Evolutionary conservation across 2,329 filamentous ascomycete species (phyloP).

Genomic region (Ceratocystis papillata): DNA sequence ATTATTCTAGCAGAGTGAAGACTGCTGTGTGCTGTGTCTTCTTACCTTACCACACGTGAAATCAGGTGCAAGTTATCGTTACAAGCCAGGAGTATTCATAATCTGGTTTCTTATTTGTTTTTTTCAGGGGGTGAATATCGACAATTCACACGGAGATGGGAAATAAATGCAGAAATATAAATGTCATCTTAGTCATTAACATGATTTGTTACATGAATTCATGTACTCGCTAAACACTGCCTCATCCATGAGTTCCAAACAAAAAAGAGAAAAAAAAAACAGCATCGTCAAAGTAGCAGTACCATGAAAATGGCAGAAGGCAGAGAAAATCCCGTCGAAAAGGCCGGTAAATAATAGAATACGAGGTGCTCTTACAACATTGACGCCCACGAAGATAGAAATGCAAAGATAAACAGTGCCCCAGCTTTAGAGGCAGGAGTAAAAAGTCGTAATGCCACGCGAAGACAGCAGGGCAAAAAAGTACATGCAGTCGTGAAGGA

Average conservation of each 20-base stretch:
- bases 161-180: not conserved
- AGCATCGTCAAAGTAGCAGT: not conserved
- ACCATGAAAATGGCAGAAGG: not conserved
- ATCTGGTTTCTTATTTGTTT: no score
- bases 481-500: slow-evolving; percentile 7
- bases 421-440: not conserved
- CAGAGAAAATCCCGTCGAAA: not conserved
- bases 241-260: not conserved
- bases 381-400: not conserved
- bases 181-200: not conserved
- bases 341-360: no score
- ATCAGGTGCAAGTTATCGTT: no score
- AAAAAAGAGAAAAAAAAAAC: slow-evolving; percentile 5
- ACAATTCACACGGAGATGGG: not conserved
- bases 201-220: slow-evolving; percentile 5
- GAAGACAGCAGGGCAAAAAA: not conserved
- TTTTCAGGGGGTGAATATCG: not conserved
- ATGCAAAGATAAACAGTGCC: not conserved
- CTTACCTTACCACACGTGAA: no score
- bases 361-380: not conserved
- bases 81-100: no score
- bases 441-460: not conserved
- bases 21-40: not conserved
- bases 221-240: not conserved
- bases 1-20: slow-evolving; percentile 40